Evolutionary conservation across 2,329 filamentous ascomycete species (phyloP), one percentile per base, ranked within the genome.

Genomic region (Fusarium clavum): DNA sequence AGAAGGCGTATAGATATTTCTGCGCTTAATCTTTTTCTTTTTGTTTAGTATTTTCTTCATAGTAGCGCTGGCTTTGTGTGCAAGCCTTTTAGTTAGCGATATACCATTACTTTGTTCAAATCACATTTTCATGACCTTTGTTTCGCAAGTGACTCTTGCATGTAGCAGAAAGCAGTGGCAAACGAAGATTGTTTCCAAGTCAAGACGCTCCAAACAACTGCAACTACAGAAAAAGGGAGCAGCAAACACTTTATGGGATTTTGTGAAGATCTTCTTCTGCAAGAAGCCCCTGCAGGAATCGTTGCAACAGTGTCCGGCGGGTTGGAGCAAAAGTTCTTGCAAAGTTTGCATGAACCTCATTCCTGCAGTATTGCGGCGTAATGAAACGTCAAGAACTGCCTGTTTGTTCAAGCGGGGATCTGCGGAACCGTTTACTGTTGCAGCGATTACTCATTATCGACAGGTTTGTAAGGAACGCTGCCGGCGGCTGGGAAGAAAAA

Each of bases 1-100:
- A 94, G 83, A 90, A 85, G 75, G 67, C 86, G 16, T 95, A 94
- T 76, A 91, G 91, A 75, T 86, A 89, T 64, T 81, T 94, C 67
- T 94, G 92, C 74, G 34, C 34, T 2, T 94, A n/a, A 64, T n/a
- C 11, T 46, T 11, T 30, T 30, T 30, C 9, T 14, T 3, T 8
- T 61, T 14, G 25, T 41, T 66, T 40, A 22, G 13, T 38, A 22
- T 38, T 30, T 8, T 12, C 38, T 12, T 18, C 4, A 14, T 7
- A 34, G 18, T 27, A 27, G 38, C 12, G 13, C 20, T 18, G 9
- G 32, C 11, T 11, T 47, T 47, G 16, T 27, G 30, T 29, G 24
- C 10, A 38, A 46, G 25, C 22, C 32, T 51, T n/a, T 22, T n/a
- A n/a, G 8, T n/a, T 20, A 14, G 18, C 13, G 40, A 22, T 27